Conservation (phyloP, 1,139 yeast genomes). For the Scheffersomyces stambukii region DNA sequence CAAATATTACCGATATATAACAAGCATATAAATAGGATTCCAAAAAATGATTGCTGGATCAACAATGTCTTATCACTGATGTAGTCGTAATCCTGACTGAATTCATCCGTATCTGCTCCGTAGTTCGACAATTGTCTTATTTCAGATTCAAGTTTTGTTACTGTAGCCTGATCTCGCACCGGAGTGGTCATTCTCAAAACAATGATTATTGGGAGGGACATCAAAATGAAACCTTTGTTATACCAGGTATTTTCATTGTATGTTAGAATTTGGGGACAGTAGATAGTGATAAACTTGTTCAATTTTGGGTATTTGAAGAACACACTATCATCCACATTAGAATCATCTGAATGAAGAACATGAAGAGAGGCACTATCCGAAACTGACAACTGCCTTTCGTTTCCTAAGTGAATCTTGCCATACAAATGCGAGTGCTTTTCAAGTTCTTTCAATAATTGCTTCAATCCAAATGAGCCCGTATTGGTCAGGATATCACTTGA, state of each 20-base stretch:
- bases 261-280: no score
- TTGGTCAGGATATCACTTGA: slow-evolving; percentile 7
- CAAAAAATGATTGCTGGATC: slow-evolving; percentile 17
- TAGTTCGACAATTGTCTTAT: slow-evolving; percentile 1
- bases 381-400: slow-evolving; percentile 16
- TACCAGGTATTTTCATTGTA: slow-evolving; percentile 6
- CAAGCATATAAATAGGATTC: slow-evolving; percentile 3
- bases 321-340: not conserved
- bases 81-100: no score
- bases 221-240: slow-evolving; percentile 18
- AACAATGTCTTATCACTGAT: slow-evolving; percentile 12
- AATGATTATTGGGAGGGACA: slow-evolving; percentile 42
- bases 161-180: slow-evolving; percentile 25
- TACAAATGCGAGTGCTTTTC: slow-evolving; percentile 20
- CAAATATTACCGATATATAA: slow-evolving; percentile 1
- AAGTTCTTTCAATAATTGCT: slow-evolving; percentile 29
- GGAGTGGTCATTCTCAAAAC: slow-evolving; percentile 48
- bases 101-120: slow-evolving; percentile 1
- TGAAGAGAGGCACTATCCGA: slow-evolving; percentile 6
- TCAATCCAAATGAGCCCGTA: slow-evolving; percentile 33
- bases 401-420: slow-evolving; percentile 9
- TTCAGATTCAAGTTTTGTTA: slow-evolving; percentile 4
- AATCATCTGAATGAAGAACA: slow-evolving; percentile 1
- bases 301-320: slow-evolving; percentile 9
- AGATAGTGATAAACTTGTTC: not conserved